Conservation (phyloP, 2,329 filamentous ascomycete genomes). For the Microdochium trichocladiopsis region DNA sequence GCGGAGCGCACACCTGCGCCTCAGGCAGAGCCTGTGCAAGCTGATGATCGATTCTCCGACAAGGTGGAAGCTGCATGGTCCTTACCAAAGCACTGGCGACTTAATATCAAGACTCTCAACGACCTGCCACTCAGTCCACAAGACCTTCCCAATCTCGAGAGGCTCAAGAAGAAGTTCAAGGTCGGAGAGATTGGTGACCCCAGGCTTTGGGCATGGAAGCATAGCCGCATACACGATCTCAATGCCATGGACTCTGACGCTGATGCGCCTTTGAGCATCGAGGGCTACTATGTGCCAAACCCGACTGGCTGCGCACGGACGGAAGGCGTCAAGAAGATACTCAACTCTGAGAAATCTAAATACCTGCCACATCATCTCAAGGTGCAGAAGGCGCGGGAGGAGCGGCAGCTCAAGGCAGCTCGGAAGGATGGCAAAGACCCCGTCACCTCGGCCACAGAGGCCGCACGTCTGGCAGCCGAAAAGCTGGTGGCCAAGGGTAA, state of each 20-base stretch:
- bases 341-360: constrained; percentile 96
- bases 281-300: constrained; percentile 78
- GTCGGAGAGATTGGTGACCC: constrained; percentile 38
- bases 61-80: constrained; percentile 36
- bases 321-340: constrained; percentile 89
- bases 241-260: constrained; percentile 31
- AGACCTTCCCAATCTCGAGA: constrained; percentile 42
- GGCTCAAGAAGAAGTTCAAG: constrained; percentile 39
- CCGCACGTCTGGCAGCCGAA: constrained; percentile 67
- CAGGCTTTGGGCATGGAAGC: constrained; percentile 50
- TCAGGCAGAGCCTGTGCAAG: constrained; percentile 20
- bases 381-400: constrained; percentile 84
- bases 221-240: constrained; percentile 47
- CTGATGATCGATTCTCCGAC: constrained; percentile 43
- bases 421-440: constrained; percentile 62
- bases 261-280: constrained; percentile 37
- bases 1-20: constrained; percentile 11
- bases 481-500: constrained; percentile 81
- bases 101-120: constrained; percentile 38
- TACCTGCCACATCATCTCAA: constrained; percentile 97
- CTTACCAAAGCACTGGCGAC: constrained; percentile 34
- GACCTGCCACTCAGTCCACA: constrained; percentile 32
- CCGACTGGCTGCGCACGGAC: constrained; percentile 79
- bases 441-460: constrained; percentile 59
- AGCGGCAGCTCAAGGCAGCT: constrained; percentile 68